Conservation (phyloP, 495 filamentous ascomycete species). For the Penicillium lagena region DNA sequence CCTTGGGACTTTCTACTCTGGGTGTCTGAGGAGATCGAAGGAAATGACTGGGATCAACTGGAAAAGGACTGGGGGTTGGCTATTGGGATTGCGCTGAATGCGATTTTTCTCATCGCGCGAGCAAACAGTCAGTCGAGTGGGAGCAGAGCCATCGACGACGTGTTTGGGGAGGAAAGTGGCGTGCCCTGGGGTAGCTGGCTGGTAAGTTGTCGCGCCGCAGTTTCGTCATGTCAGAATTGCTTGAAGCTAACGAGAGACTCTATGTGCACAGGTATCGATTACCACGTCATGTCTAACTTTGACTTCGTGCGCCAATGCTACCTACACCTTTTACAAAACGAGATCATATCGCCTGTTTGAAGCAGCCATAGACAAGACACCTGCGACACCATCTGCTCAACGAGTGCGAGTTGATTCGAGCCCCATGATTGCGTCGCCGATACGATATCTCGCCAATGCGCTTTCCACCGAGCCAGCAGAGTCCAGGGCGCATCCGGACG, state of each 20-base stretch:
- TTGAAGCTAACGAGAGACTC: conserved; percentile 1
- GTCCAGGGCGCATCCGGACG: conserved; percentile 76
- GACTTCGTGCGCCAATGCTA: conserved; percentile 64
- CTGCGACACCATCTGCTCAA: conserved; percentile 77
- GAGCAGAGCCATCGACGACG: conserved; percentile 58
- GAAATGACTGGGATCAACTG: conserved; percentile 77
- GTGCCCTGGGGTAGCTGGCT: conserved; percentile 67
- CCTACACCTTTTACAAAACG: conserved; percentile 76
- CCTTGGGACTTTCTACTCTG: conserved; percentile 83
- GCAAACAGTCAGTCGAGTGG: conserved; percentile 56
- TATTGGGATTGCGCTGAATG: conserved; percentile 67
- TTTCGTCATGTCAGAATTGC: too few species aligned
- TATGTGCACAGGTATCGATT: conserved; percentile 50
- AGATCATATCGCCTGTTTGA: conserved; percentile 92
- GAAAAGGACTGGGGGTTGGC: conserved; percentile 65
- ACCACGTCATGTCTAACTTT: conserved; percentile 59
- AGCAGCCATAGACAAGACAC: conserved; percentile 63
- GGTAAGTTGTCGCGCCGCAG: conserved; percentile 43
- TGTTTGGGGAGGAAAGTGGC: conserved; percentile 68
- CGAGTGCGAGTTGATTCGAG: conserved; percentile 88
- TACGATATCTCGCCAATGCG: conserved; percentile 67
- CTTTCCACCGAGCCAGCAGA: conserved; percentile 55
- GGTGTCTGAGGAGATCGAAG: conserved; percentile 84
- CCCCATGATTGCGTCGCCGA: conserved; percentile 68
- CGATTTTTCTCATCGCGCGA: conserved; percentile 74